Evolutionary conservation across 2,329 filamentous ascomycete genomes (phyloP), one percentile per base, ranked within the genome.

Genomic region (Cladosporium sp.): DNA sequence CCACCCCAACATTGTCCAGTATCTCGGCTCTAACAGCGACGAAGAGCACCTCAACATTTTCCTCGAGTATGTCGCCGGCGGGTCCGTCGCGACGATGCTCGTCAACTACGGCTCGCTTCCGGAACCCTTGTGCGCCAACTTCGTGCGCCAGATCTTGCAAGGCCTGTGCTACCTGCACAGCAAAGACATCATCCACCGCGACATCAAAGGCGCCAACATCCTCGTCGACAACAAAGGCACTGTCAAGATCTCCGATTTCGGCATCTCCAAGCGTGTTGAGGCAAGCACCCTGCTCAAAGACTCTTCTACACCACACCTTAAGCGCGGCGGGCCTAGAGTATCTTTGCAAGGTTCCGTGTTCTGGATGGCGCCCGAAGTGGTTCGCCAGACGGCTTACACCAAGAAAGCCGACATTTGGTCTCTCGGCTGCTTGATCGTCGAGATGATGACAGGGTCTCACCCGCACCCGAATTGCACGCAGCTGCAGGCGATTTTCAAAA

Each of bases 331-430:
- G 73, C 69, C 87, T 80, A 66, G 87, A 79, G 69, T 85, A 10
- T 97, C 93, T 1, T 83, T 99, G 3, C 94, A 99, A 73, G 94
- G 94, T 13, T 97, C 91, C 24, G 94, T 99, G 53, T 99, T 97
- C 77, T 99, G 94, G 94, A 99, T 99, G 94, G 94, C 94, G 0
- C 94, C 94, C 8, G 94, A 99, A 77, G 94, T 99, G 19, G 94
- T 99, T 61, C 94, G 94, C 69, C 94, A 97, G 75, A 97, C 93
- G 3, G 92, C 91, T 5, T 97, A 99, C 76, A 97, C 93, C 4
- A 91, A 93, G 76, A 97, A 97, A 77, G 94, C 94, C 13, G 94
- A 99, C 69, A 99, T 99, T 66, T 99, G 94, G 94, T 96, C 91
- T 45, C 83, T 99, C 22, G 94, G 94, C 34, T 99, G 94, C 72